phyloP scores from a whole-genome alignment of 306 rosid species.

The Begonia loranthoides region DNA sequence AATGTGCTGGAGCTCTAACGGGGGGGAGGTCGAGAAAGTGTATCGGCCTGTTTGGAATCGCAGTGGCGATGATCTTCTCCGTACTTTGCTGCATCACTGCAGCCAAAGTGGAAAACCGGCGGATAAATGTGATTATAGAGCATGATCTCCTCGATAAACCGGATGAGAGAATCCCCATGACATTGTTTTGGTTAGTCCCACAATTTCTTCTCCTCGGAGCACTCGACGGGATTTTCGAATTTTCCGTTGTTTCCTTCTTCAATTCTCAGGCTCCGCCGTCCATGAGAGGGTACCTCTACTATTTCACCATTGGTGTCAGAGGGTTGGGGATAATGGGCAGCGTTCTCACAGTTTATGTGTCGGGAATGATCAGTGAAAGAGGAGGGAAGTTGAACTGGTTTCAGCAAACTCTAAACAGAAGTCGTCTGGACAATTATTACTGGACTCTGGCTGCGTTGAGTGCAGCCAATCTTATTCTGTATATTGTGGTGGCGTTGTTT shows the following conservation, averaged over 20 bases:
- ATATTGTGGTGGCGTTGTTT: constrained; percentile 6
- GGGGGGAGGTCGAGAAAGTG: background rate
- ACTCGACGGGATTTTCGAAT: constrained; percentile 5
- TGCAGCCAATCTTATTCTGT: constrained; percentile 10
- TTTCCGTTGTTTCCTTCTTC: constrained; percentile 8
- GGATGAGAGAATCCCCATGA: constrained; percentile 14
- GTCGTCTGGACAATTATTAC: constrained; percentile 8
- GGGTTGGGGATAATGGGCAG: constrained; percentile 21
- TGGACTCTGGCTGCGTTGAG: constrained; percentile 16
- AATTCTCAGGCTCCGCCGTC: background rate
- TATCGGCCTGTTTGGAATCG: background rate
- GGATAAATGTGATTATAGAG: constrained; percentile 12
- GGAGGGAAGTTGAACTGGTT: constrained; percentile 25
- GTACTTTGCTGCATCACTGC: constrained; percentile 20
- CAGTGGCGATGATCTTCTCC: constrained; percentile 10
- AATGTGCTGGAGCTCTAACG: too few relatives aligned
- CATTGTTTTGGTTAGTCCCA: constrained; percentile 24
- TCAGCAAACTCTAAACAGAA: constrained; percentile 17
- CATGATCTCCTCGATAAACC: constrained; percentile 14
- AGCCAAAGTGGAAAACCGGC: constrained; percentile 18
- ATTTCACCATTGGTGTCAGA: background rate
- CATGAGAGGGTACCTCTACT: background rate
- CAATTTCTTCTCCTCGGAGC: constrained; percentile 24
- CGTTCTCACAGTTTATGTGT: constrained; percentile 10
- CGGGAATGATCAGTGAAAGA: constrained; percentile 8